Evolutionary conservation across 2,329 filamentous ascomycete genomes (phyloP).

Genomic region (Aspergillus tanneri): DNA sequence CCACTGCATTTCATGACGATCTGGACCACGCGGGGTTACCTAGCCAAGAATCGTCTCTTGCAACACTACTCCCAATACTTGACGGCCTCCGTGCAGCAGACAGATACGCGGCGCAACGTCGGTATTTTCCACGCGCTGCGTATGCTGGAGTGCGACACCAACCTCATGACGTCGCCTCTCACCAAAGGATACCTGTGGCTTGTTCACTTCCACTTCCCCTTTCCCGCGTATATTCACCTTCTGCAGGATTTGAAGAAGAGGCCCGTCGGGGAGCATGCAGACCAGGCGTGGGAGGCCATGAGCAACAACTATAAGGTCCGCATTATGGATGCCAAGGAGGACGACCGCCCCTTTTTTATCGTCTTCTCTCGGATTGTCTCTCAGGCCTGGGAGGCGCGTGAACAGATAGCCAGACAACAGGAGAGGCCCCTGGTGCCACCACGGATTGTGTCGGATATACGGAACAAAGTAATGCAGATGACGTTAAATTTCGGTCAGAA

Average conservation of each 20-base stretch:
- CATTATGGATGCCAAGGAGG: conserved; percentile 11
- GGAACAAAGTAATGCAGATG: conserved; percentile 9
- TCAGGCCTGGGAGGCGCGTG: conserved; percentile 42
- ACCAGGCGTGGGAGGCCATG: conserved; percentile 47
- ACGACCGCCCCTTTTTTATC: conserved; percentile 23
- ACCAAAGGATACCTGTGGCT: conserved; percentile 48
- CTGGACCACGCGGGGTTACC: conserved; percentile 44
- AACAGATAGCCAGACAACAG: conserved; percentile 16
- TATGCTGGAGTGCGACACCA: conserved; percentile 51
- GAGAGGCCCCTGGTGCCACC: conserved; percentile 21
- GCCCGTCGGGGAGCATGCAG: conserved; percentile 36
- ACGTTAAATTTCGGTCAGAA: background rate
- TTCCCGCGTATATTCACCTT: conserved; percentile 51
- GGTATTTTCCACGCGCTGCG: conserved; percentile 32
- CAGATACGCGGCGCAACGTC: conserved; percentile 30
- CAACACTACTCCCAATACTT: conserved; percentile 47
- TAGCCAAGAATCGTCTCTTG: conserved; percentile 54
- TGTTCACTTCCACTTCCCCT: conserved; percentile 47
- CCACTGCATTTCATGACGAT: conserved; percentile 51
- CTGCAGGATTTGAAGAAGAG: conserved; percentile 43
- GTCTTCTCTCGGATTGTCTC: conserved; percentile 42
- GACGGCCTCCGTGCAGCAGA: conserved; percentile 21
- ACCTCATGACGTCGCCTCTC: conserved; percentile 43
- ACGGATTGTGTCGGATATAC: conserved; percentile 32
- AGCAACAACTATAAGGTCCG: conserved; percentile 47